Base-by-base conservation (phyloP, 495 filamentous ascomycete species). In the Penicillium flavigenum region DNA sequence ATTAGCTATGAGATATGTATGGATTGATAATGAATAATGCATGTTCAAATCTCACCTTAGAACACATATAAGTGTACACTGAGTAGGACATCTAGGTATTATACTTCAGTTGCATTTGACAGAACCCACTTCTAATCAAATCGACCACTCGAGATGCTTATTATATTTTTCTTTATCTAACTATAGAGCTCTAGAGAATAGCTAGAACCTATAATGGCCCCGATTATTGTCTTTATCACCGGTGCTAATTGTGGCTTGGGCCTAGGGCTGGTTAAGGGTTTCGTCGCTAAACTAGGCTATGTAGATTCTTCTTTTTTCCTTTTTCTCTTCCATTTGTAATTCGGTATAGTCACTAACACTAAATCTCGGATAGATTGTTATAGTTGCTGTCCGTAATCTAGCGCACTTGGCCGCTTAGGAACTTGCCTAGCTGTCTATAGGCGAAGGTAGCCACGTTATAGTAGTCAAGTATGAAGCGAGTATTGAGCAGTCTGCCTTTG, bases 361-460 rank as follows among this genome's bases (percentile, higher is more conserved):
- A 19, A 7, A n/a, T n/a, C 44, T 3, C 5, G 0, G 12, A 16
- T 70, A 67, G 45, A 77, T 64, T 63, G 72, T 84, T 46, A 70
- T 84, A 48, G 79, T 75, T 52, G 73, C 63, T 20, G 63, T 75
- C 26, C 78, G 81, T 59, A 54, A 75, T 55, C 68, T 65, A 12
- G 39, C 56, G 2, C 45, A 60, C n/a, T 17, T 60, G 3, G 60
- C 69, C 42, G 46, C 54, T 24, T 24, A 61, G 41, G 34, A 22
- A 14, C 38, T 61, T n/a, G 24, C 24, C 9, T 5, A 57, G 31
- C 38, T 77, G 9, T 60, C 70, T 16, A 60, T 47, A 39, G 72
- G 57, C 49, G 20, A 65, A 4, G 60, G 56, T 26, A 79, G 70
- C 63, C 54, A 54, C n/a, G 47, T 80, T 16, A 61, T 78, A 53